These are phyloP conservation scores for Geoglossum cookeanum DNA, from an alignment of 2,329 filamentous ascomycete genomes.

Conservation along the genomic window DNA sequence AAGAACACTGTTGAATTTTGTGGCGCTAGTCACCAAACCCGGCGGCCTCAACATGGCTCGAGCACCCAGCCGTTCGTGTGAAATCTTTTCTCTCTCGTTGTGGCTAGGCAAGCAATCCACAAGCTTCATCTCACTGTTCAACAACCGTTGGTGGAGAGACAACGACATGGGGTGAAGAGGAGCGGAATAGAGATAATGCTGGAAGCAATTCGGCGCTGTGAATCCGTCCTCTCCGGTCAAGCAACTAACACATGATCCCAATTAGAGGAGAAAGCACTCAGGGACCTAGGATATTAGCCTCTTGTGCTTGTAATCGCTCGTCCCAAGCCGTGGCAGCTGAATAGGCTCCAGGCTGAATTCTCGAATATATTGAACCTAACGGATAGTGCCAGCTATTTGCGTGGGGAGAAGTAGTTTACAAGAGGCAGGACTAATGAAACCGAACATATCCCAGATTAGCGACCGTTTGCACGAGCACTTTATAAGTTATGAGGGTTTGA, in stretches of 20 bases:
- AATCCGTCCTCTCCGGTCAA: slow-evolving; percentile 48
- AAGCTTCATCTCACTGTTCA: too few species aligned
- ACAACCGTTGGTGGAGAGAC: slow-evolving; percentile 42
- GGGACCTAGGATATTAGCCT: slow-evolving; percentile 45
- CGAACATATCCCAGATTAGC: slow-evolving; percentile 49
- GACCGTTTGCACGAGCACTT: slow-evolving; percentile 50
- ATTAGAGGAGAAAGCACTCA: slow-evolving; percentile 41
- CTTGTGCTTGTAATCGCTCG: slow-evolving; percentile 50
- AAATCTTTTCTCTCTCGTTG: too few species aligned
- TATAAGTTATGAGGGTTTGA: slow-evolving; percentile 69
- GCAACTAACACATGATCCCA: slow-evolving; percentile 45
- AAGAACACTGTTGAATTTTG: too few species aligned
- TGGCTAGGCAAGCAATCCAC: too few species aligned
- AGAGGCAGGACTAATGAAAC: slow-evolving; percentile 25
- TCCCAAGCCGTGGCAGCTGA: slow-evolving; percentile 46
- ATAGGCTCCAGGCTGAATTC: slow-evolving; percentile 65
- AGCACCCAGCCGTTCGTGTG: too few species aligned
- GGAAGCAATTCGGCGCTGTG: slow-evolving; percentile 43
- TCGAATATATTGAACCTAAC: slow-evolving; percentile 52
- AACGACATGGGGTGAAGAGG: slow-evolving; percentile 37
- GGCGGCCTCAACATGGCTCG: too few species aligned
- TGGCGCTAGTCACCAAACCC: too few species aligned
- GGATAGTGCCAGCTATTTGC: slow-evolving; percentile 18
- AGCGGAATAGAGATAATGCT: slow-evolving; percentile 36
- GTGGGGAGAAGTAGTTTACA: slow-evolving; percentile 20